Base-by-base conservation (phyloP, 140 eudicot genomes). In the Anethum foeniculum region DNA sequence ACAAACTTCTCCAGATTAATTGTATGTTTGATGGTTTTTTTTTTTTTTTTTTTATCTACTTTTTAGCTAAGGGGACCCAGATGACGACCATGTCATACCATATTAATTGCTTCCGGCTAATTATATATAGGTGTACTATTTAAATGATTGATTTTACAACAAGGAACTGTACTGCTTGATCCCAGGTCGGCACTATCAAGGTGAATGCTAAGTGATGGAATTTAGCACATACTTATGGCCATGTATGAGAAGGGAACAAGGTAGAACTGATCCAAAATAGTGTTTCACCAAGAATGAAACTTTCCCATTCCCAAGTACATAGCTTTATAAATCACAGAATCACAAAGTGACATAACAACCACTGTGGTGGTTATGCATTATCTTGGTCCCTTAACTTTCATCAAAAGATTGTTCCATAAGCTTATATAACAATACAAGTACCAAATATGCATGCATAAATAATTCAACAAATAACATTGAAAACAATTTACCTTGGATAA, bases 401-500 rank as follows among this genome's bases (percentile, higher is more conserved):
- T 9, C 16, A 62, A 62, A 25, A 62, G 15, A 62, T 25, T 62
- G 34, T 62, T n/a, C 69, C 69, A 62, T 62, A 25, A 62, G 13
- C 18, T 62, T 62, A 25, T 9, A 8, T 62, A 62, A 58, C 6
- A 62, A 62, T 25, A 25, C 5, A 25, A 7, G 69, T 62, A 25
- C 69, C 69, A 25, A 62, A 62, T 25, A 60, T 62, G 16, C 71
- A 62, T 27, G 11, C 4, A 0, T 62, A 16, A 60, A 60, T 25
- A 10, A 25, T 2, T 62, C 36, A 62, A 34, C 36, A 62, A 3
- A 62, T 25, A 25, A 62, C 71, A 27, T 16, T 9, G 71, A 12
- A 60, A 27, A 62, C 34, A 62, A 27, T 25, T 81, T 86, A 94
- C 98, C 97, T 94, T 94, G 6, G 88, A 77, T 79, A 94, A 69